These are phyloP conservation scores for Arabidopsis suecica DNA, from an alignment of 345 rosid genomes.

Conservation along the genomic window DNA sequence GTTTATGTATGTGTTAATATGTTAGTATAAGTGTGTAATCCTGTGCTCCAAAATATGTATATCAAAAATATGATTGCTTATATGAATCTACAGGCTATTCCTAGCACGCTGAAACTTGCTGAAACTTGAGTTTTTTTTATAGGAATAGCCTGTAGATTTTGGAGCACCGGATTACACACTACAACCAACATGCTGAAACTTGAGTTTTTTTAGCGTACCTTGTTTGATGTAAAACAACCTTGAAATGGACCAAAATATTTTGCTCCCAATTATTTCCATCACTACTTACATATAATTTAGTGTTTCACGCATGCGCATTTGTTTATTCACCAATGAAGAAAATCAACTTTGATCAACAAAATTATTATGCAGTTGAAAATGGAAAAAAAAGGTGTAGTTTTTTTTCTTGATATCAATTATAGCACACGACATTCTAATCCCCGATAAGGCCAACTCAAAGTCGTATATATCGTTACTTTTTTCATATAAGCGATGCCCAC, in stretches of 20 bases:
- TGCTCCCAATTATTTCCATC: neutral
- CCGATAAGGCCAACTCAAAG: slow-evolving; percentile 21
- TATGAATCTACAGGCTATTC: too few species aligned
- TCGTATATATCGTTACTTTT: slow-evolving; percentile 9
- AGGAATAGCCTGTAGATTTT: too few species aligned
- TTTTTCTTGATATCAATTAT: slow-evolving; percentile 44
- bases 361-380: slow-evolving; percentile 42
- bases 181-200: too few species aligned
- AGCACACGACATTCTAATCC: slow-evolving; percentile 25
- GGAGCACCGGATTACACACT: too few species aligned
- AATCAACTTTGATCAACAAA: slow-evolving; percentile 37
- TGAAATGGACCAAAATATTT: neutral
- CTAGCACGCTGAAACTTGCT: too few species aligned
- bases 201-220: too few species aligned
- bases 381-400: slow-evolving; percentile 24
- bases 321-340: slow-evolving; percentile 17
- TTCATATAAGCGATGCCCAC: slow-evolving; percentile 11
- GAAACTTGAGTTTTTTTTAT: too few species aligned
- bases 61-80: too few species aligned
- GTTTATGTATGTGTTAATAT: too few species aligned
- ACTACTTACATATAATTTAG: neutral
- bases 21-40: too few species aligned
- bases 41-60: too few species aligned
- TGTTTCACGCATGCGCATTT: slow-evolving; percentile 31
- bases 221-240: too few species aligned